Conservation (phyloP, 345 rosid genomes). For the Pugionium cornutum region DNA sequence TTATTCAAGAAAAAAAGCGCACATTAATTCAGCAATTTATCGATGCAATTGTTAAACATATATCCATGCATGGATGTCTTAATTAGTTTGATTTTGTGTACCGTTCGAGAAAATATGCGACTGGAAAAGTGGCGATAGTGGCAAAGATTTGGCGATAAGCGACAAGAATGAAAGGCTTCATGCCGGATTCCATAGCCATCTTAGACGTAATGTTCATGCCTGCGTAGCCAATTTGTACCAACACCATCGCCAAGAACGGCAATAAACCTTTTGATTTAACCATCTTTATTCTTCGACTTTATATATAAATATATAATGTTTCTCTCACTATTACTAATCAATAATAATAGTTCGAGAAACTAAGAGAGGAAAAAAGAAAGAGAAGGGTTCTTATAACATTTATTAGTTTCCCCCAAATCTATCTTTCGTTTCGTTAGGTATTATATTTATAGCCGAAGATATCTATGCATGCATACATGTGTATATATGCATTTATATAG, state of each 20-base stretch:
- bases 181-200: conserved; percentile 84
- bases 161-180: conserved; percentile 80
- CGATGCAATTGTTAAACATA: conserved; percentile 3
- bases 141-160: conserved; percentile 82
- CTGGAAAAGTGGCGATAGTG: conserved; percentile 65
- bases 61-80: background rate
- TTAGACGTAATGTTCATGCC: conserved; percentile 90
- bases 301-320: background rate
- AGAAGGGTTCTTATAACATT: conserved; percentile 18
- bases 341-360: conserved; percentile 32
- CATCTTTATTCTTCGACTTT: conserved; percentile 27
- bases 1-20: background rate
- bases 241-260: conserved; percentile 75
- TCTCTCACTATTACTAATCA: conserved; percentile 6
- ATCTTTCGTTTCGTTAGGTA: conserved; percentile 17
- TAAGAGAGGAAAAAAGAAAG: conserved; percentile 8
- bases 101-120: conserved; percentile 75
- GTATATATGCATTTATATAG: background rate
- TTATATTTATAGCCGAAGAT: conserved; percentile 29
- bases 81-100: conserved; percentile 32
- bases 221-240: conserved; percentile 72
- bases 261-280: conserved; percentile 46
- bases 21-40: background rate
- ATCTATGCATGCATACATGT: background rate
- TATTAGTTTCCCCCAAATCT: conserved; percentile 24